These are phyloP conservation scores for Ogataea nitratoaversa DNA, from an alignment of 805 yeast genomes.

Conservation along the genomic window DNA sequence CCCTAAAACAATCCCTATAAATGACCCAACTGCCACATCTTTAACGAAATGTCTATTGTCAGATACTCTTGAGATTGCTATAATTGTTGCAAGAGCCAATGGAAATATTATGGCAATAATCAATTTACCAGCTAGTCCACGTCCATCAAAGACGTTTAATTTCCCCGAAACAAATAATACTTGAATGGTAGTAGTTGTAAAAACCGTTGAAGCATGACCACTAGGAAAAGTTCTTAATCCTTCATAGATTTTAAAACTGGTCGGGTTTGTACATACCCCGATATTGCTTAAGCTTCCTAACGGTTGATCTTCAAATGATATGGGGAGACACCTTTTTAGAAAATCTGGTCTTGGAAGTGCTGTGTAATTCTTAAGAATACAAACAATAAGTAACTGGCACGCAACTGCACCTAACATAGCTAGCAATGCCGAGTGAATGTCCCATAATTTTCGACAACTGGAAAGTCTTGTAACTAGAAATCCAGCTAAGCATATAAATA, in stretches of 20 bases:
- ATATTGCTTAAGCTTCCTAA: conserved; percentile 37
- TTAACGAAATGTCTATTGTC: conserved; percentile 41
- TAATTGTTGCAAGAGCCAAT: conserved; percentile 29
- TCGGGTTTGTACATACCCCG: conserved; percentile 41
- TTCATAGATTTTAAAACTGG: conserved; percentile 35
- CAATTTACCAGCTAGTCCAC: conserved; percentile 33
- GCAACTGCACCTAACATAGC: conserved; percentile 36
- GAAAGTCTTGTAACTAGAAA: conserved; percentile 18
- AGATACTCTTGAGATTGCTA: conserved; percentile 41
- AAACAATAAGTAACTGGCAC: conserved; percentile 35
- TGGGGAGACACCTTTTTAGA: conserved; percentile 45
- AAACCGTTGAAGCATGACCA: conserved; percentile 51
- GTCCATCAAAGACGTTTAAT: conserved; percentile 32
- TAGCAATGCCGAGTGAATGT: conserved; percentile 34
- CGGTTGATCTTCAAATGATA: conserved; percentile 28
- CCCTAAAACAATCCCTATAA: conserved; percentile 34
- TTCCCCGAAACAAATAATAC: conserved; percentile 33
- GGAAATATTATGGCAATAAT: conserved; percentile 33
- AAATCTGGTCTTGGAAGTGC: conserved; percentile 54
- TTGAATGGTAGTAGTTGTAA: conserved; percentile 40
- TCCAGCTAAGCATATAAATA: conserved; percentile 24
- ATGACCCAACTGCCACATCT: conserved; percentile 38
- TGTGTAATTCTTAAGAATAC: conserved; percentile 42
- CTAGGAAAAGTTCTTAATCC: conserved; percentile 58
- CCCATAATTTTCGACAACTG: conserved; percentile 34